phyloP scores from a whole-genome alignment of 2,329 filamentous ascomycete species.

The Xylaria sp. region DNA sequence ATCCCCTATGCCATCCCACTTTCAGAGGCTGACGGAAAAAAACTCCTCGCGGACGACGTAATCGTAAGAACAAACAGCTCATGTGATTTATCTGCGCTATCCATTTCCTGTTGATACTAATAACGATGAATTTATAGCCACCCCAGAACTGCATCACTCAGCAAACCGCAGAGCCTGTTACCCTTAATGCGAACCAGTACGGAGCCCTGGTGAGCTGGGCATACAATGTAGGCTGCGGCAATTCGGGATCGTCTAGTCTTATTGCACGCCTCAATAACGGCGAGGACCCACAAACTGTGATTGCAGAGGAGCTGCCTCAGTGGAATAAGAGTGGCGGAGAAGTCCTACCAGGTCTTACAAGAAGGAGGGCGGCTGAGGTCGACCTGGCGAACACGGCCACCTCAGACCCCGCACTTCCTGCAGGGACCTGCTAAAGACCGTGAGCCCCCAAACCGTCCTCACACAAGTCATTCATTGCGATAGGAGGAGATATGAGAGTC shows the following conservation, averaged over 20 bases:
- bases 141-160: conserved; percentile 26
- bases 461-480: too few relatives aligned
- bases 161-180: conserved; percentile 15
- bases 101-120: background rate
- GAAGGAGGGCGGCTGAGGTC: conserved; percentile 28
- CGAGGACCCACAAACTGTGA: conserved; percentile 25
- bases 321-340: conserved; percentile 26
- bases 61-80: conserved; percentile 6
- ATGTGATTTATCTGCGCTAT: background rate
- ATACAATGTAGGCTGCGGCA: conserved; percentile 27
- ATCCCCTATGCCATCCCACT: conserved; percentile 28
- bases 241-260: conserved; percentile 17
- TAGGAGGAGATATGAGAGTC: too few relatives aligned
- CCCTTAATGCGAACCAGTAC: conserved; percentile 30
- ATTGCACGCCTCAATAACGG: conserved; percentile 29
- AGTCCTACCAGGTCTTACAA: conserved; percentile 18
- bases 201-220: conserved; percentile 28
- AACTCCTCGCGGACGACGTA: conserved; percentile 25
- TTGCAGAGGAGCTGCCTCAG: conserved; percentile 14
- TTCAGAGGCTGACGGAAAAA: conserved; percentile 29
- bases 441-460: too few relatives aligned
- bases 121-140: background rate
- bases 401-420: conserved; percentile 23
- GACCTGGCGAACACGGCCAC: conserved; percentile 19
- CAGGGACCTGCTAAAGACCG: background rate